Evolutionary conservation across 1,139 yeast species (phyloP).

Genomic region (Kurtzmaniella natalensis): DNA sequence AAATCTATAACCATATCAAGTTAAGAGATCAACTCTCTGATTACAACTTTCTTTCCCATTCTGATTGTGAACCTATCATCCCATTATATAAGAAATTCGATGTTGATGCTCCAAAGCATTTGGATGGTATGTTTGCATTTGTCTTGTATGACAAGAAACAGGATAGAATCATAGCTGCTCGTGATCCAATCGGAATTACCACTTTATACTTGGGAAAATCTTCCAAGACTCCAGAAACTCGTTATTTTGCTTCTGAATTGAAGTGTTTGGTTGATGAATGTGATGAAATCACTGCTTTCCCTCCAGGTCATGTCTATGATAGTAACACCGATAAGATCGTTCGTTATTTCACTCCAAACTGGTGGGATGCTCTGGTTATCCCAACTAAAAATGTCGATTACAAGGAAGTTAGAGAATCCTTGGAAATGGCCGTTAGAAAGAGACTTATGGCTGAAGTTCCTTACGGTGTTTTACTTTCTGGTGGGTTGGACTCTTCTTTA

Average conservation of each 20-base stretch:
- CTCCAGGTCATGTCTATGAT: conserved; percentile 97
- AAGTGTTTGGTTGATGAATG: conserved; percentile 93
- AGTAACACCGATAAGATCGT: conserved; percentile 80
- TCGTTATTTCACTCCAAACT: conserved; percentile 84
- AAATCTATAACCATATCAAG: conserved; percentile 93
- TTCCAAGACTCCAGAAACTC: conserved; percentile 64
- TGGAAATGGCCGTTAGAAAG: conserved; percentile 96
- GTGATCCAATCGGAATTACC: conserved; percentile 98
- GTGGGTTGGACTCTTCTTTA: conserved; percentile 94
- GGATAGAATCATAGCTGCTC: conserved; percentile 91
- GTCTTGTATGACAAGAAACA: conserved; percentile 78
- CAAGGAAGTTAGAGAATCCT: conserved; percentile 64
- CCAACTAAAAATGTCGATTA: conserved; percentile 77
- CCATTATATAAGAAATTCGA: conserved; percentile 87
- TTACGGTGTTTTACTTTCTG: conserved; percentile 92
- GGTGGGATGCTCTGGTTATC: conserved; percentile 82
- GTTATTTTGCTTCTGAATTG: conserved; percentile 89
- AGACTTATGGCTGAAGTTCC: conserved; percentile 99
- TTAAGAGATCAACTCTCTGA: conserved; percentile 70
- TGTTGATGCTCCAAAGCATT: conserved; percentile 81
- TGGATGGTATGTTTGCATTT: conserved; percentile 98
- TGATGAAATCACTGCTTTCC: conserved; percentile 89
- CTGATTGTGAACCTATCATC: conserved; percentile 96
- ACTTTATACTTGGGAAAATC: conserved; percentile 92
- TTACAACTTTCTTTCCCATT: conserved; percentile 77